Base-by-base conservation (phyloP, 208 protist genomes). In the Leishmania aethiopica region DNA sequence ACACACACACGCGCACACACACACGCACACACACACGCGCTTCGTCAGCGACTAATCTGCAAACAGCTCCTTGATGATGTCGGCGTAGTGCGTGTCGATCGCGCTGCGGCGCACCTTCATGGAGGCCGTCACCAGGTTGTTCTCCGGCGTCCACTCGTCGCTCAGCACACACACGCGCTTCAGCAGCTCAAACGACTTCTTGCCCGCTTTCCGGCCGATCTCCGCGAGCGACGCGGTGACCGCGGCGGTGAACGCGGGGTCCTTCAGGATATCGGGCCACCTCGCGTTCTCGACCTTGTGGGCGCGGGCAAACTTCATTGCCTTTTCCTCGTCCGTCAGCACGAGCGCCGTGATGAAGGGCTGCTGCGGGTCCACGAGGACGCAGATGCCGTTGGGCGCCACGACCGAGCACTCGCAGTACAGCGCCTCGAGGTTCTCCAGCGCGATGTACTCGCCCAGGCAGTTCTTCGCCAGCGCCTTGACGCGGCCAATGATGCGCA, bases 391-490 rank as follows among this genome's bases (percentile, higher is more conserved):
- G 81, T 94, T 94, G 13, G 91, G 89, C 17, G 77, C 78, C 45
- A 78, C 77, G 42, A 96, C 67, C 47, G 88, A 81, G 86, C 94
- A 81, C 80, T 79, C 72, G 75, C 82, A 86, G 86, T 96, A 96
- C 32, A 96, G 78, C 11, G 91, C 85, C 86, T 96, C 91, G 53
- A 98, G 74, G 51, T 37, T 88, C 81, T 98, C 94, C 40, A 97
- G 69, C 13, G 94, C 92, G 67, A 98, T 96, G 86, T 98, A 98
- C 86, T 98, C 96, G 60, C 96, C 96, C 19, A 94, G 79, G 2
- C 80, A 82, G 73, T 96, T 94, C 85, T 98, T 98, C 13, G 94
- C 94, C 60, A 98, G 86, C 37, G 94, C 93, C 89, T 98, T 98
- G 42, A 94, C 88, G 74, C 96, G 92, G 77, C 94, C 95, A 57